Base-by-base conservation (phyloP, 2,329 filamentous ascomycete genomes). In the Coniochaeta ligniaria region DNA sequence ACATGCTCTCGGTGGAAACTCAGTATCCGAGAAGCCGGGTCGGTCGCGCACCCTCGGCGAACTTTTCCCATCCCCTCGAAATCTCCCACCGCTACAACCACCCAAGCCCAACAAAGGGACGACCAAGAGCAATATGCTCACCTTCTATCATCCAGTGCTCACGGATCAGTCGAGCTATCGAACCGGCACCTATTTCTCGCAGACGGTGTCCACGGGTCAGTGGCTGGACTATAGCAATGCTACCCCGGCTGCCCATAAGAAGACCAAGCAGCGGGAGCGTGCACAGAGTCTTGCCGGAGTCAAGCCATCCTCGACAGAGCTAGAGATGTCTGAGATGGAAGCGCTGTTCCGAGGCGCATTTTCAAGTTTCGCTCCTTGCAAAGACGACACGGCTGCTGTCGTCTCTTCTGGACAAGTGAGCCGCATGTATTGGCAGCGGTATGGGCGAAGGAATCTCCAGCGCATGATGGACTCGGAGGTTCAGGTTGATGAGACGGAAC, bases 361-460 rank as follows among this genome's bases (percentile, higher is more conserved):
- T 71, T 92, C 89, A 0, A 90, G 88, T 68, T 94, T 93, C 71
- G 90, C 90, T 6, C 90, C 90, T 0, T 86, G 83, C 58, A 87
- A 84, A 66, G 90, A 94, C 71, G 87, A 93, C 69, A 82, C 88
- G 3, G 84, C 82, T 14, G 88, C 90, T 6, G 79, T 92, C 61
- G 78, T 92, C 3, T 84, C 90, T 0, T 85, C 87, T 1, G 84
- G 84, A 36, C 80, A 85, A 57, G 84, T 90, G 62, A 85, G 86
- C 59, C 83, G 84, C 67, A 75, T 93, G 57, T 93, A 90, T 89
- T 94, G 90, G 89, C 86, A 91, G 69, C 85, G 84, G 63, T 77
- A 83, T 58, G 90, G 90, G 31, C 82, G 85, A 66, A 83, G 83
- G 62, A 83, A 77, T 60, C 91, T 89, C 66, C 81, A 88, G 62